Conservation (phyloP, 164 flowering plant genomes). For the Chimonanthus salicifolius region DNA sequence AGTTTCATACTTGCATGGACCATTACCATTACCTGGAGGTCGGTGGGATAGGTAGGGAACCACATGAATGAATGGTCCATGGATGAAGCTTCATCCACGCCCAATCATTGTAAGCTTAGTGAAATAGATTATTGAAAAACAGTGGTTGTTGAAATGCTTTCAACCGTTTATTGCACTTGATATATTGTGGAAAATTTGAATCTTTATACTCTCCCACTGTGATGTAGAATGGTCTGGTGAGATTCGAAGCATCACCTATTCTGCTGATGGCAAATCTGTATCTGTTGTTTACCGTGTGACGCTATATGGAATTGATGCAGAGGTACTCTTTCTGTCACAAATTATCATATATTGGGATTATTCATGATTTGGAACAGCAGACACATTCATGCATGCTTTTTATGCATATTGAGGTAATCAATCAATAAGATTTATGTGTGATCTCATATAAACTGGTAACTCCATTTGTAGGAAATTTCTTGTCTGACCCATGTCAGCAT, state of each 20-base stretch:
- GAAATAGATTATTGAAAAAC: too few species aligned
- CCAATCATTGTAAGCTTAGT: too few species aligned
- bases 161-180: too few species aligned
- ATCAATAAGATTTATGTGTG: not conserved
- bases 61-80: too few species aligned
- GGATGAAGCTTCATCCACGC: too few species aligned
- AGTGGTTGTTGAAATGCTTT: too few species aligned
- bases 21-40: too few species aligned
- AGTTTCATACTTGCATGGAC: too few species aligned
- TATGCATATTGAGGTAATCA: not conserved
- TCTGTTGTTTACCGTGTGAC: constrained; percentile 91
- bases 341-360: too few species aligned
- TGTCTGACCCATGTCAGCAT: not conserved
- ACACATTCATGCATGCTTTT: not conserved
- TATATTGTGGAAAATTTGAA: not conserved
- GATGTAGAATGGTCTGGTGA: constrained; percentile 94
- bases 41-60: too few species aligned
- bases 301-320: constrained; percentile 81
- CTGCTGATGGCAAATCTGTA: constrained; percentile 78
- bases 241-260: constrained; percentile 67
- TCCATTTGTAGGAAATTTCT: not conserved
- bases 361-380: not conserved
- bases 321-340: constrained; percentile 32
- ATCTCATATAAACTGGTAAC: not conserved
- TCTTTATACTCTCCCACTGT: not conserved